phyloP scores from a whole-genome alignment of 805 yeast genomes.

The Barnettozyma wickerhamii region DNA sequence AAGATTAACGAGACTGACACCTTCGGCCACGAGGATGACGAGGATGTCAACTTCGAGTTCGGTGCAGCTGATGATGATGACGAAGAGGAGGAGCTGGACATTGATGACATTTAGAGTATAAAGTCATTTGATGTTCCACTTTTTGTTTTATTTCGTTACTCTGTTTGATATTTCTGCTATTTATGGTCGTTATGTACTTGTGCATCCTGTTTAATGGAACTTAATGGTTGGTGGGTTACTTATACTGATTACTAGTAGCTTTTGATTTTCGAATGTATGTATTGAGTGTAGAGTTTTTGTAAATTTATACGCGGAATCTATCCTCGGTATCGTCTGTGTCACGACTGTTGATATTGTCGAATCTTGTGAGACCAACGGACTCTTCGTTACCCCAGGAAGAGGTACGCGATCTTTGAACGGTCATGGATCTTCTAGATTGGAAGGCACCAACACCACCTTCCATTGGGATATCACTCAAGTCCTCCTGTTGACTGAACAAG shows the following conservation, averaged over 20 bases:
- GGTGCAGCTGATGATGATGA: slow-evolving; percentile 87
- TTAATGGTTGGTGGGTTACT: not conserved
- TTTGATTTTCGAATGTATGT: not conserved
- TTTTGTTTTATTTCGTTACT: slow-evolving; percentile 6
- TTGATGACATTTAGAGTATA: slow-evolving; percentile 77
- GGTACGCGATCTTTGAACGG: slow-evolving; percentile 42
- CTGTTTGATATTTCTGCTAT: slow-evolving; percentile 4
- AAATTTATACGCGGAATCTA: slow-evolving; percentile 24
- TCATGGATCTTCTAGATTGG: slow-evolving; percentile 75
- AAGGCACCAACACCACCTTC: slow-evolving; percentile 80
- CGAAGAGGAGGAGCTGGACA: slow-evolving; percentile 77
- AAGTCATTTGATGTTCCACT: not conserved
- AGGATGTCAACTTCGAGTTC: slow-evolving; percentile 96
- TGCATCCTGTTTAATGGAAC: not conserved
- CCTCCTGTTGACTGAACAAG: slow-evolving; percentile 44
- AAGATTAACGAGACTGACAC: slow-evolving; percentile 97
- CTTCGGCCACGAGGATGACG: slow-evolving; percentile 94
- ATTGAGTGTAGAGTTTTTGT: not conserved
- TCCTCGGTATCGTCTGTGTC: slow-evolving; percentile 33
- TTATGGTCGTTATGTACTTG: not conserved
- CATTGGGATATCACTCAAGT: slow-evolving; percentile 67
- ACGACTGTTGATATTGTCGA: no score
- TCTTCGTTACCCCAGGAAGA: slow-evolving; percentile 38
- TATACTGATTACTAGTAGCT: no score
- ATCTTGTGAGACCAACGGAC: slow-evolving; percentile 51